Percentiles rank a stretch among this genome's conserved stretches.
These are phyloP conservation scores for Clonostachys byssicola DNA, from an alignment of 2,329 filamentous ascomycete genomes.

Conservation along the genomic window DNA sequence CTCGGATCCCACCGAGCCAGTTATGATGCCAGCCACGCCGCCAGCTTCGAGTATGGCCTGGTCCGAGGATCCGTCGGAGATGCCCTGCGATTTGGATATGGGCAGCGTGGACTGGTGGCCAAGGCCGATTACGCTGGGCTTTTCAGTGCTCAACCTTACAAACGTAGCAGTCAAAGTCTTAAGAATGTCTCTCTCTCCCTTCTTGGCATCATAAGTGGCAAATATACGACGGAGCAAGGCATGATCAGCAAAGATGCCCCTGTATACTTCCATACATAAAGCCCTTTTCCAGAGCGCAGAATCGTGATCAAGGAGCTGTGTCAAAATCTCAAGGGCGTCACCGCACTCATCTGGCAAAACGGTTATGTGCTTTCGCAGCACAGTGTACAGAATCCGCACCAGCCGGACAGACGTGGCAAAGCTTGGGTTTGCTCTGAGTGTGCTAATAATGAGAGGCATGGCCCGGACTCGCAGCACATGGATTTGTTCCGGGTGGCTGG, in stretches of 20 bases:
- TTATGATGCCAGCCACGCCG: constrained; percentile 83
- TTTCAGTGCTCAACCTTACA: constrained; percentile 89
- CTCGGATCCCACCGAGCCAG: constrained; percentile 62
- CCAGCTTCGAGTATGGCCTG: constrained; percentile 87
- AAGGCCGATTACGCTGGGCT: constrained; percentile 81
- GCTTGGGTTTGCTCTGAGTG: constrained; percentile 70
- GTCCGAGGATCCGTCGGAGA: constrained; percentile 53
- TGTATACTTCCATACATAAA: constrained; percentile 86
- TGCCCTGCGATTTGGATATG: constrained; percentile 30
- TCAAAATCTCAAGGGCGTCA: constrained; percentile 75
- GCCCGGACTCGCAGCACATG: constrained; percentile 72
- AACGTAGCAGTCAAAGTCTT: constrained; percentile 82
- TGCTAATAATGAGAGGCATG: constrained; percentile 77
- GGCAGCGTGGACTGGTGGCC: constrained; percentile 86
- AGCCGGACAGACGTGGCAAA: constrained; percentile 82
- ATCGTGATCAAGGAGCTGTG: constrained; percentile 85
- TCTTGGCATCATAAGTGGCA: constrained; percentile 68
- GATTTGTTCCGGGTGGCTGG: constrained; percentile 73
- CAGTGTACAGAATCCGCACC: constrained; percentile 75
- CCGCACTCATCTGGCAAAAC: constrained; percentile 77
- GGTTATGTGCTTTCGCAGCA: constrained; percentile 73
- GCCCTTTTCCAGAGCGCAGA: constrained; percentile 80
- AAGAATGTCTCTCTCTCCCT: constrained; percentile 71
- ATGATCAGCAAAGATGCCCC: constrained; percentile 79
- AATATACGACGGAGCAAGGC: constrained; percentile 76